These are phyloP conservation scores for Penstemon eatonii DNA, from an alignment of 257 asterid species.

Conservation along the genomic window DNA sequence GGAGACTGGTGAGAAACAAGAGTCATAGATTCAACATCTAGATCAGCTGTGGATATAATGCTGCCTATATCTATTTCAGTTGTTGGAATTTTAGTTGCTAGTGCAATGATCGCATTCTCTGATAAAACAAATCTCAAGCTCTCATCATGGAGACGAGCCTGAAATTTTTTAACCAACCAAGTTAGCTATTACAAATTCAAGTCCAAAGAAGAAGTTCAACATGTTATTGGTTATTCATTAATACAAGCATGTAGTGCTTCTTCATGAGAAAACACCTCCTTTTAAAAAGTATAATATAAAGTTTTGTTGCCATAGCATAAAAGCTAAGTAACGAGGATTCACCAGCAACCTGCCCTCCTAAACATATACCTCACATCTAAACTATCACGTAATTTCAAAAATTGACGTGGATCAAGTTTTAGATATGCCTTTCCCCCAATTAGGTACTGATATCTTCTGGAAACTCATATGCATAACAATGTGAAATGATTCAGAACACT, in stretches of 20 bases:
- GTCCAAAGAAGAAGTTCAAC: slow-evolving; percentile 4
- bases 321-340: no score
- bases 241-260: not conserved
- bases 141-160: slow-evolving; percentile 99
- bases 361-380: no score
- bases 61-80: slow-evolving; percentile 54
- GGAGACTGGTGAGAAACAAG: slow-evolving; percentile 51
- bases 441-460: no score
- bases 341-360: no score
- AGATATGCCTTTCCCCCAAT: no score
- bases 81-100: slow-evolving; percentile 65
- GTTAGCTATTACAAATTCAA: slow-evolving; percentile 20
- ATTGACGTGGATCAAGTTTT: no score
- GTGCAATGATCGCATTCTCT: slow-evolving; percentile 71
- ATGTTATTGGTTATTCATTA: slow-evolving; percentile 7
- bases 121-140: slow-evolving; percentile 82
- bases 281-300: no score
- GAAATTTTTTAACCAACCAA: slow-evolving; percentile 31
- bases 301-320: no score
- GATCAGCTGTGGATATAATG: slow-evolving; percentile 60
- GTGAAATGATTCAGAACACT: no score
- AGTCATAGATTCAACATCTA: slow-evolving; percentile 44
- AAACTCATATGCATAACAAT: no score
- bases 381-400: no score
- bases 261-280: not conserved